phyloP scores from a whole-genome alignment of 176 grass and related monocot species.

The Zizania latifolia region DNA sequence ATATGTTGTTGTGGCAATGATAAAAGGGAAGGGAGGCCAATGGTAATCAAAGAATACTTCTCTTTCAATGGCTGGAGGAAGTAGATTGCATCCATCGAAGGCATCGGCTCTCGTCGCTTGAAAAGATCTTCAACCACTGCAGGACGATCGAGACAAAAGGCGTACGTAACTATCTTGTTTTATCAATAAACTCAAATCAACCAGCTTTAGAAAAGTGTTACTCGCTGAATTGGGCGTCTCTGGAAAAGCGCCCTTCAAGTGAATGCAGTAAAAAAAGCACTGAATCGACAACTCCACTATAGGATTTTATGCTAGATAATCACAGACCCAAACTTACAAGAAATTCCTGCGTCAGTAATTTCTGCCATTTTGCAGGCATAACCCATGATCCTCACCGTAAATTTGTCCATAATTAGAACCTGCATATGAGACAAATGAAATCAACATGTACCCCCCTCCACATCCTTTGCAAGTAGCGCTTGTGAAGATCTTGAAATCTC shows the following conservation, averaged over 20 bases:
- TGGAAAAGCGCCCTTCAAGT: not conserved
- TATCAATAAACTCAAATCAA: not conserved
- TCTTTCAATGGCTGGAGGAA: constrained; percentile 94
- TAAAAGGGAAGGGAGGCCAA: not conserved
- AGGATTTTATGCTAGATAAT: not conserved
- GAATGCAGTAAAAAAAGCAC: not conserved
- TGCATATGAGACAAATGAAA: constrained; percentile 17
- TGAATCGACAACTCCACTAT: not conserved
- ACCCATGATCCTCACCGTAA: constrained; percentile 84
- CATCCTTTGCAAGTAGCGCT: not conserved
- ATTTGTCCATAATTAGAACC: constrained; percentile 98
- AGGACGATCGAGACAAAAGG: constrained; percentile 13
- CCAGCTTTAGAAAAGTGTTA: not conserved
- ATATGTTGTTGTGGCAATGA: not conserved
- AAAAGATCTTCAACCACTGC: constrained; percentile 96
- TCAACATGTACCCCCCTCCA: not conserved
- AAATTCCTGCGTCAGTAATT: constrained; percentile 86
- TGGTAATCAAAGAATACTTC: constrained; percentile 51
- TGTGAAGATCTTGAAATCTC: not conserved
- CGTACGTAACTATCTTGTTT: constrained; percentile 1
- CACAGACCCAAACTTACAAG: constrained; percentile 48
- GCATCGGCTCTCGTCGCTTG: constrained; percentile 95
- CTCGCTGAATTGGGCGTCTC: not conserved
- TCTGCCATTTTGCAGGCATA: constrained; percentile 96
- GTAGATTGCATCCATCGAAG: constrained; percentile 96